A percentile compares a stretch with the other conserved stretches of the same genome.
Conservation (phyloP, 495 filamentous ascomycete genomes). For the Podospora australis region DNA sequence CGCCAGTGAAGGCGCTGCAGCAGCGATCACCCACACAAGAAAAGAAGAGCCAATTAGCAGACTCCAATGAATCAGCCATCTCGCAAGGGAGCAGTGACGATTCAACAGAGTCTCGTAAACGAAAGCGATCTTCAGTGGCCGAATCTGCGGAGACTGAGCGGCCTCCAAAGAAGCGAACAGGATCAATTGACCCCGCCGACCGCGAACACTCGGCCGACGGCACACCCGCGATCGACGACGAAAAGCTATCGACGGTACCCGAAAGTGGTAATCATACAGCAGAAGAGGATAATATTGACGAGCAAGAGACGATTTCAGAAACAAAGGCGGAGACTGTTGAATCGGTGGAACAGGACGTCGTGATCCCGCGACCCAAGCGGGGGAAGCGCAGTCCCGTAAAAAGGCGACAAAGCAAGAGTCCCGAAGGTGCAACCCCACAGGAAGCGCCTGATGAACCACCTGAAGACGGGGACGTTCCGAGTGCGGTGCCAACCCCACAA, state of each 20-base stretch:
- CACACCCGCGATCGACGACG: constrained; percentile 36
- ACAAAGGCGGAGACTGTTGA: constrained; percentile 20
- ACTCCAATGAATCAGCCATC: constrained; percentile 11
- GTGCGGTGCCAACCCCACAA: constrained; percentile 33
- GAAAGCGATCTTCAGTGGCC: constrained; percentile 41
- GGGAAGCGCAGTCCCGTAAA: constrained; percentile 34
- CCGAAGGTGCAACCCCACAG: constrained; percentile 21
- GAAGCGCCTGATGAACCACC: constrained; percentile 27
- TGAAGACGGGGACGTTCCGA: constrained; percentile 22
- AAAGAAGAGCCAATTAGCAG: constrained; percentile 23
- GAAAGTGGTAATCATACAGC: constrained; percentile 36
- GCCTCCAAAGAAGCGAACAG: constrained; percentile 53
- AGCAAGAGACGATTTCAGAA: constrained; percentile 14
- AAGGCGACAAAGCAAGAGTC: constrained; percentile 33
- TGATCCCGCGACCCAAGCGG: constrained; percentile 26
- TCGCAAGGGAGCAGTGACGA: constrained; percentile 13
- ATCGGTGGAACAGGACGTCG: constrained; percentile 22
- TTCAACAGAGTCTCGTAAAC: constrained; percentile 41
- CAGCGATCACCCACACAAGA: constrained; percentile 17
- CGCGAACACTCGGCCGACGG: constrained; percentile 31
- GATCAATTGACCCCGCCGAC: constrained; percentile 34
- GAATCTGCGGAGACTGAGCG: constrained; percentile 44
- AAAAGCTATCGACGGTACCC: constrained; percentile 32
- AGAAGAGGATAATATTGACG: constrained; percentile 33
- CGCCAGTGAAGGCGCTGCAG: constrained; percentile 10